Base-by-base conservation (phyloP, 2,329 filamentous ascomycete species). In the Ascosphaera apis region DNA sequence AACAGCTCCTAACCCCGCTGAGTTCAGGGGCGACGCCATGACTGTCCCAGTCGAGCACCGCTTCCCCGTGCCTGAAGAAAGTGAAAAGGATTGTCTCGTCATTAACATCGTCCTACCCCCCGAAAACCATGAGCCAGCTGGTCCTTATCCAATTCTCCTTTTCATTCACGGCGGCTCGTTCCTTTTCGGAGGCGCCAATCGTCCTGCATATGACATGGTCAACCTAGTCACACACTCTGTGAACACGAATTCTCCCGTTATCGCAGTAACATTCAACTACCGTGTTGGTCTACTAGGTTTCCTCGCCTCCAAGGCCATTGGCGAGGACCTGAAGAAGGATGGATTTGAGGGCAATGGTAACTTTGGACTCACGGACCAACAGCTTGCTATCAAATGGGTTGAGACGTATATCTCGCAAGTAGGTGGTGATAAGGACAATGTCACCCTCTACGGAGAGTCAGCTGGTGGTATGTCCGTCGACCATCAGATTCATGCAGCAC, bases 321-420 rank as follows among this genome's bases (percentile, higher is more conserved):
- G 39, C 3, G 13, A 25, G 2, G 45, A 46, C n/a, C 39, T 49
- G 13, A 27, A 42, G 9, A 27, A 30, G 1, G 46, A 48, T 15
- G 45, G 47, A 9, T 35, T 39, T 30, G 27, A 39, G 8, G 47
- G 47, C 0, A 44, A 43, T 30, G 47, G 47, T 1, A 64, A 63
- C 40, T 57, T 57, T 37, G 54, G 54, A 0, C 47, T 63, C 11
- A 46, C 52, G 18, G 59, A 50, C 32, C 46, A 50, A 35, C 43
- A 47, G 19, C 42, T 48, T 1, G 47, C 44, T 2, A 48, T 55
- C 11, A 44, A 50, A 31, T 57, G 53, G 54, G 47, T 55, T 1
- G 45, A 50, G 25, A 38, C 43, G 11, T 49, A 56, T 36, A 53
- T 56, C 21, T 35, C 36, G 2, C 42, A 36, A 9, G 45, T 57